Conservation (phyloP, 2,329 filamentous ascomycete genomes). For the Arthroderma sp. region DNA sequence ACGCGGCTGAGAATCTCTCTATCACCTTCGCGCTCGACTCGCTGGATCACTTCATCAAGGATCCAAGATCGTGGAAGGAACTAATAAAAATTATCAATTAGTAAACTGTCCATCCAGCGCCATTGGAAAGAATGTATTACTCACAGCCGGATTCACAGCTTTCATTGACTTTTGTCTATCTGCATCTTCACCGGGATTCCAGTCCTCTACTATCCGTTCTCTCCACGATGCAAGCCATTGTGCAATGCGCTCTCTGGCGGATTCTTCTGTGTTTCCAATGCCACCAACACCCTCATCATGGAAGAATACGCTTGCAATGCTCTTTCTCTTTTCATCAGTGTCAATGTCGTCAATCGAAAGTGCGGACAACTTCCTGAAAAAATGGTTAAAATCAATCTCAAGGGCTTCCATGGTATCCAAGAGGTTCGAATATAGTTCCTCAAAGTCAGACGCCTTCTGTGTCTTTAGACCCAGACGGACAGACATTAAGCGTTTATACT, state of each 20-base stretch:
- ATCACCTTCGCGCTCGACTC: constrained; percentile 75
- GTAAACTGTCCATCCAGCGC: not conserved
- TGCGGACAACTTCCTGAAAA: constrained; percentile 66
- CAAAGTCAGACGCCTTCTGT: constrained; percentile 60
- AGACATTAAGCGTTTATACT: constrained; percentile 80
- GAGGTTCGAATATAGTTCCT: constrained; percentile 64
- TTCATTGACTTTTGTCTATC: constrained; percentile 64
- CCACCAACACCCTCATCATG: constrained; percentile 56
- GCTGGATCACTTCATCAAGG: constrained; percentile 79
- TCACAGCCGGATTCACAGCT: constrained; percentile 59
- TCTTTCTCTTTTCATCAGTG: constrained; percentile 49
- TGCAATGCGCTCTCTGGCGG: constrained; percentile 53
- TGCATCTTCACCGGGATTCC: constrained; percentile 49
- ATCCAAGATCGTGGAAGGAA: constrained; percentile 88
- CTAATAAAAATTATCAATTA: constrained; percentile 16
- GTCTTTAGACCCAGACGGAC: constrained; percentile 61
- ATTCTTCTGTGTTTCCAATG: constrained; percentile 45
- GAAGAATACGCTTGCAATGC: constrained; percentile 64
- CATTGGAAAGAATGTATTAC: not conserved
- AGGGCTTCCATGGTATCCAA: constrained; percentile 69
- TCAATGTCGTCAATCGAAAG: constrained; percentile 51
- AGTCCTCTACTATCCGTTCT: constrained; percentile 59
- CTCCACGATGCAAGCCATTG: constrained; percentile 76
- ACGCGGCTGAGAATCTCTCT: constrained; percentile 62
- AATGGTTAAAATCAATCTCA: constrained; percentile 86